A percentile compares a stretch with the other conserved stretches of the same genome.
phyloP scores from a whole-genome alignment of 192 early-diverging fungal genomes.

The Gamsiella multidivaricata region DNA sequence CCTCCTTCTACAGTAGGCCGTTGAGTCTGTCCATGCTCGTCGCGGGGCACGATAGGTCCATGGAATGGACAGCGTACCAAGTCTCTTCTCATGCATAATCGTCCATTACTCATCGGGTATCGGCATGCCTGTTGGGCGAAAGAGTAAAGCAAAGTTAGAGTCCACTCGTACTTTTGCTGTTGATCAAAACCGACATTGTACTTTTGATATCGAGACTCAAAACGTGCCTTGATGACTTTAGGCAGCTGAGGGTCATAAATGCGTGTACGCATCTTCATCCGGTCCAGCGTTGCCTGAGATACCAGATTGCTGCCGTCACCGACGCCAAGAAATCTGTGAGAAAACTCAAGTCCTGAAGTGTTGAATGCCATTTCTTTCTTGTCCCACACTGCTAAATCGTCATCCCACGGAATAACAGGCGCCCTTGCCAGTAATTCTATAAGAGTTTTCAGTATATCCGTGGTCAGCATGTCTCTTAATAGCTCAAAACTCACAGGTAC shows the following conservation, averaged over 20 bases:
- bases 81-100: conserved; percentile 72
- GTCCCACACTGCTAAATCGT: conserved; percentile 77
- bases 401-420: conserved; percentile 72
- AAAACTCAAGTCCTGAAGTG: conserved; percentile 65
- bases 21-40: conserved; percentile 62
- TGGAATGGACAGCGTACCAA: conserved; percentile 76
- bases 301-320: conserved; percentile 71
- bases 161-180: background rate
- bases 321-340: conserved; percentile 72
- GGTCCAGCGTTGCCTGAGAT: conserved; percentile 60
- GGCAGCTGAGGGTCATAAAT: conserved; percentile 57
- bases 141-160: no score
- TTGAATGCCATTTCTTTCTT: conserved; percentile 68
- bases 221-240: conserved; percentile 59
- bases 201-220: background rate
- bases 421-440: conserved; percentile 65
- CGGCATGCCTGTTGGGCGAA: conserved; percentile 72
- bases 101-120: conserved; percentile 68
- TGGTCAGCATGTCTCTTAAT: no score
- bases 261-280: conserved; percentile 66
- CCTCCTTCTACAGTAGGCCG: conserved; percentile 23
- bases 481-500: no score
- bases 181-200: background rate
- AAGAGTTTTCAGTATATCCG: no score
- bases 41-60: conserved; percentile 68